A percentile compares a stretch with the other conserved stretches of the same genome.
Evolutionary conservation across 331 rosid genomes (phyloP).

Genomic region (Pyrus hybrid): DNA sequence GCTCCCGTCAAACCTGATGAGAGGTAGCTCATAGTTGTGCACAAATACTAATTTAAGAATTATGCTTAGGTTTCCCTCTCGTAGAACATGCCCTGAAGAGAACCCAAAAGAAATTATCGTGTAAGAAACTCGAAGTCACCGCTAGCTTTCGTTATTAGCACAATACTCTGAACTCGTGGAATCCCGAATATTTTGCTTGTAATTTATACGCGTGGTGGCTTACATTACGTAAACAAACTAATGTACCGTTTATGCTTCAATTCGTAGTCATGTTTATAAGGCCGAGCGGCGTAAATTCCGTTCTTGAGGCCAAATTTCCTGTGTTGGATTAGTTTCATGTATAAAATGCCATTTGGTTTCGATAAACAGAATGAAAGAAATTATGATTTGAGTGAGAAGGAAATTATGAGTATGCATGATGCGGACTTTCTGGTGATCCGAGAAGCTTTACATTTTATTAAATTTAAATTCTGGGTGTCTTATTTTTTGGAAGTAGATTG

Average conservation of each 20-base stretch:
- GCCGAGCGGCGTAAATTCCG: background rate
- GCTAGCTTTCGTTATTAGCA: background rate
- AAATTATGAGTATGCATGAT: background rate
- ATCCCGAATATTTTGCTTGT: background rate
- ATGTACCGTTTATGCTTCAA: background rate
- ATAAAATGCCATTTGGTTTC: background rate
- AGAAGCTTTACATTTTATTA: background rate
- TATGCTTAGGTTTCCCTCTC: background rate
- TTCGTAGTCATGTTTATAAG: background rate
- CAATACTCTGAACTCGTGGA: background rate
- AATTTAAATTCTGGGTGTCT: background rate
- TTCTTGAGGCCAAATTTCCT: background rate
- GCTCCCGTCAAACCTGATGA: slow-evolving; percentile 67
- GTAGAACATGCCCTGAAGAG: background rate
- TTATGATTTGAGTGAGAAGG: background rate
- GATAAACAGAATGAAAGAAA: background rate
- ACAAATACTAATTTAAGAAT: background rate
- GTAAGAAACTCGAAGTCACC: background rate
- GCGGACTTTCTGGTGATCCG: background rate
- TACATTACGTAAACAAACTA: background rate
- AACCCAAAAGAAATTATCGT: background rate
- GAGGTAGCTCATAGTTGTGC: slow-evolving; percentile 12
- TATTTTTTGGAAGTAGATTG: background rate
- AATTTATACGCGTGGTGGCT: background rate
- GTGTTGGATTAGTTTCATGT: background rate